A percentile compares a stretch with the other conserved stretches of the same genome.
Evolutionary conservation across 495 filamentous ascomycete species (phyloP).

Genomic region (Podospora appendiculata): DNA sequence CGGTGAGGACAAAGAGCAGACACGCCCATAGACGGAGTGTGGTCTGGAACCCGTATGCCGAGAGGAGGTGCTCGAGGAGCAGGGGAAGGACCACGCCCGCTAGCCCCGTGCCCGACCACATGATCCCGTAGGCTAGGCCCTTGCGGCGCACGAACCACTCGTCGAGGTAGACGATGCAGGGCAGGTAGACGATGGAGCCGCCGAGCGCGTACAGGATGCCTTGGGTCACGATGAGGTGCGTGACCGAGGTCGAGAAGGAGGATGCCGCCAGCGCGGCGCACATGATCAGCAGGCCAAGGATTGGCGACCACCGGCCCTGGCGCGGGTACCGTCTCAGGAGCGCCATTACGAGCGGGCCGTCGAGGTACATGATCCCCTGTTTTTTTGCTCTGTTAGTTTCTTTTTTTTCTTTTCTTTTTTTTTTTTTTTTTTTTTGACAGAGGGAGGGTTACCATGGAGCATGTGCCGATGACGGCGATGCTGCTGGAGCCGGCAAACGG

Average conservation of each 20-base stretch:
- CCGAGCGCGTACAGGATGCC: constrained; percentile 46
- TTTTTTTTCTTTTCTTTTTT: background rate
- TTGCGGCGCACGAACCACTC: constrained; percentile 49
- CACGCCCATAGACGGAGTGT: constrained; percentile 46
- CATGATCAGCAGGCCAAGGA: constrained; percentile 32
- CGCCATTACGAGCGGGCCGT: constrained; percentile 29
- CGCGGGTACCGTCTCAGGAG: constrained; percentile 23
- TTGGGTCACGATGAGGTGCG: constrained; percentile 44
- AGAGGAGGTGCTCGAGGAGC: constrained; percentile 42
- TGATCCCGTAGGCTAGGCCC: constrained; percentile 50
- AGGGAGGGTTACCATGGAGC: constrained; percentile 20
- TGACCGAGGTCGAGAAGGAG: constrained; percentile 36
- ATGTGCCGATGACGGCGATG: constrained; percentile 36
- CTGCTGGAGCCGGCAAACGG: constrained; percentile 29
- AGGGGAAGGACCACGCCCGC: constrained; percentile 40
- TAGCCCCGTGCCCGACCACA: constrained; percentile 36
- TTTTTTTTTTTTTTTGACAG: background rate
- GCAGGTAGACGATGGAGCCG: constrained; percentile 38
- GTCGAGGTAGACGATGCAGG: constrained; percentile 43
- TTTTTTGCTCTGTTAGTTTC: background rate
- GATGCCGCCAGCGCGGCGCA: constrained; percentile 33
- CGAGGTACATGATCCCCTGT: constrained; percentile 45
- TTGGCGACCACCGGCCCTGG: constrained; percentile 22
- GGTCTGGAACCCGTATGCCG: constrained; percentile 45
- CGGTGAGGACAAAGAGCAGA: constrained; percentile 35